Conservation (phyloP, 495 filamentous ascomycete genomes). For the Lichina pygmaea region DNA sequence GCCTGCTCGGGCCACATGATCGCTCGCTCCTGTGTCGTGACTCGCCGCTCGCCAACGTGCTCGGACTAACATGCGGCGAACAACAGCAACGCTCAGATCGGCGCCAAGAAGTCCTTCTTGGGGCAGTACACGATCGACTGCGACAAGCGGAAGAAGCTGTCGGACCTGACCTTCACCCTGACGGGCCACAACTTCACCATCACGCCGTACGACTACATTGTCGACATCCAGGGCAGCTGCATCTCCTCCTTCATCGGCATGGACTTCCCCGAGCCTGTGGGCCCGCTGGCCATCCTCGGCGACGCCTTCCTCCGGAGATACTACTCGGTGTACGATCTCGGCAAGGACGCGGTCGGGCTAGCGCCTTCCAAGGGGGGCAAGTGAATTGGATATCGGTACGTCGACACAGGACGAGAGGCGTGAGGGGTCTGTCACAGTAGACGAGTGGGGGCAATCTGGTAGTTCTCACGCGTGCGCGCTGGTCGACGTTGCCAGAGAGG, state of each 20-base stretch:
- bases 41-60: no score
- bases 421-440: no score
- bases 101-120: conserved; percentile 85
- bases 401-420: no score
- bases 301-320: conserved; percentile 93
- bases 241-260: conserved; percentile 96
- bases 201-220: conserved; percentile 70
- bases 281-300: conserved; percentile 84
- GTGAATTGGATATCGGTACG: conserved; percentile 4
- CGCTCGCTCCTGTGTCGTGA: not conserved
- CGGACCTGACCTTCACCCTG: conserved; percentile 73
- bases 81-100: conserved; percentile 69
- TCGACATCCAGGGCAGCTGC: conserved; percentile 85
- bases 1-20: not conserved
- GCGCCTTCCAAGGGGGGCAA: conserved; percentile 34
- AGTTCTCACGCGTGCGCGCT: no score
- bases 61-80: conserved; percentile 2
- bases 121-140: conserved; percentile 93
- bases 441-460: no score
- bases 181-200: conserved; percentile 81
- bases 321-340: conserved; percentile 92
- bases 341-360: conserved; percentile 60
- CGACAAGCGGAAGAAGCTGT: conserved; percentile 48
- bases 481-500: no score
- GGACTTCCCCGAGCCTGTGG: conserved; percentile 79